Evolutionary conservation across 495 filamentous ascomycete genomes (phyloP).

Genomic region (Sordaria brevicollis): DNA sequence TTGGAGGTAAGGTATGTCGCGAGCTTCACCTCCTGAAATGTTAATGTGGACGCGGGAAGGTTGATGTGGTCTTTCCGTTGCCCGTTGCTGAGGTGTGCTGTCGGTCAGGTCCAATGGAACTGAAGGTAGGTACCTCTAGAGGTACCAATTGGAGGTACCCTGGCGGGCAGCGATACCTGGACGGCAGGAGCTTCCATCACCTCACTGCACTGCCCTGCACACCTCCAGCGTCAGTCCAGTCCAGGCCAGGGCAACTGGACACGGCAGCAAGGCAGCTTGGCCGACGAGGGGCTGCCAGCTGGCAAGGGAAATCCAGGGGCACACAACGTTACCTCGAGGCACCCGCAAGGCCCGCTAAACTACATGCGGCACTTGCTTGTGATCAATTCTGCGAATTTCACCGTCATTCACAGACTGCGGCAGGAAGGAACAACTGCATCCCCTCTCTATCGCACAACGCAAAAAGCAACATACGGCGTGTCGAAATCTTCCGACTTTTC

Average conservation of each 20-base stretch:
- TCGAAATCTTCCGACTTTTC: background rate
- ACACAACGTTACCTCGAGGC: background rate
- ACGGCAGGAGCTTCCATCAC: no score
- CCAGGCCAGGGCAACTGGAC: background rate
- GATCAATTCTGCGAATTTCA: background rate
- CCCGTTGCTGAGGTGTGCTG: background rate
- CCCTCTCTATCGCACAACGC: background rate
- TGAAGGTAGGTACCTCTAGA: no score
- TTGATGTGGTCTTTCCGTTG: conserved; percentile 18
- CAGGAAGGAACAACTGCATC: background rate
- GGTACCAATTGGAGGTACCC: background rate
- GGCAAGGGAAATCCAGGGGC: conserved; percentile 2
- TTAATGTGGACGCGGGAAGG: conserved; percentile 3
- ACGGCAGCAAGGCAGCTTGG: background rate
- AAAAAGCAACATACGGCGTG: background rate
- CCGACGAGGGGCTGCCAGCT: conserved; percentile 18
- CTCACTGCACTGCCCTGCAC: no score
- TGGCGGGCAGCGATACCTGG: background rate
- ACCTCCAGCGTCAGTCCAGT: background rate
- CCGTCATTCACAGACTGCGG: background rate
- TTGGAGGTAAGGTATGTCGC: background rate
- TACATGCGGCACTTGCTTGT: background rate
- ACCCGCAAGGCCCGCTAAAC: background rate
- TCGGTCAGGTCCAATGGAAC: background rate
- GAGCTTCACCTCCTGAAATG: conserved; percentile 15